Conservation (phyloP, 208 protist genomes). For the Entamoeba dispar region DNA sequence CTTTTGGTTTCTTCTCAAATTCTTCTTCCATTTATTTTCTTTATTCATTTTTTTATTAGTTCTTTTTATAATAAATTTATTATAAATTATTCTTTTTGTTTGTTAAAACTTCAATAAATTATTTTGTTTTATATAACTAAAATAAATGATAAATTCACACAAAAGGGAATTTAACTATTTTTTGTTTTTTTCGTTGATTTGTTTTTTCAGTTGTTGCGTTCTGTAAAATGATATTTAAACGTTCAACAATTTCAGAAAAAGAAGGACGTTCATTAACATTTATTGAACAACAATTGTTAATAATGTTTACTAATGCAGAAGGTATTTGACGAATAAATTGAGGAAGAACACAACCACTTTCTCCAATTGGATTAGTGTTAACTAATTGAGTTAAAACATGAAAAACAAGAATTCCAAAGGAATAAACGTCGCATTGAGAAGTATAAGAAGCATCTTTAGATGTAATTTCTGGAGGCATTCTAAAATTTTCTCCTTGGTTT, state of each 20-base stretch:
- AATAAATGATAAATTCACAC: background rate
- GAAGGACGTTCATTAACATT: background rate
- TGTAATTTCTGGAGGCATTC: background rate
- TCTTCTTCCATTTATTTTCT: background rate
- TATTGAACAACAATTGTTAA: background rate
- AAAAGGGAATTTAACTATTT: background rate
- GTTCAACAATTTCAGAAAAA: background rate
- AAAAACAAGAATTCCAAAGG: background rate
- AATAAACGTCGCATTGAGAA: background rate
- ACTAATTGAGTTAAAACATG: background rate
- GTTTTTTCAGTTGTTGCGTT: background rate
- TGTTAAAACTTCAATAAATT: too few species aligned
- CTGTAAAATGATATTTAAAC: background rate
- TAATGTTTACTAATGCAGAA: background rate
- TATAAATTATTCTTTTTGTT: too few species aligned
- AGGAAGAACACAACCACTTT: background rate
- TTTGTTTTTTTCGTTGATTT: background rate
- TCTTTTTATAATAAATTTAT: too few species aligned
- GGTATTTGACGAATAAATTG: background rate
- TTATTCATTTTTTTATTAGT: too few species aligned
- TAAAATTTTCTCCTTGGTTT: background rate
- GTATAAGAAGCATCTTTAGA: background rate
- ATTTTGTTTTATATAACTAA: too few species aligned
- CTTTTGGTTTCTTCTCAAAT: background rate
- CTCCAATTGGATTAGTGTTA: background rate